phyloP scores from a whole-genome alignment of 139 green algal genomes.

The Chlorella sorokiniana region DNA sequence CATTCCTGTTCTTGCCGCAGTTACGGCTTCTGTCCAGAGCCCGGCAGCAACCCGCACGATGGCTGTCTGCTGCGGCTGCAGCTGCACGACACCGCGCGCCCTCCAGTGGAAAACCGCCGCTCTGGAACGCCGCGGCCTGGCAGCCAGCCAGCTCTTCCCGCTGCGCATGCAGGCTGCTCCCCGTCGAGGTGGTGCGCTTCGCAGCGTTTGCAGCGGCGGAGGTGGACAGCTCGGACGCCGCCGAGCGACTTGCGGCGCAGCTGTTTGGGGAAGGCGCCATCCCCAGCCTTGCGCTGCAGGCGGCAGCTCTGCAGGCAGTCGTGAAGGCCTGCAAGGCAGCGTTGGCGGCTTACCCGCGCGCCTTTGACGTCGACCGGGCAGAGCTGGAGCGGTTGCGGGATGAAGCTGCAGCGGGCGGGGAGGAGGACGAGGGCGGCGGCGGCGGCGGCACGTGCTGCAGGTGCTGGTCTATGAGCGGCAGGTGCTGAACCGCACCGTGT shows the following conservation, averaged over 20 bases:
- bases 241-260: conserved; percentile 2
- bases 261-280: conserved; percentile 10
- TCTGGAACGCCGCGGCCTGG: conserved; percentile 28
- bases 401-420: conserved; percentile 25
- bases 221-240: neutral
- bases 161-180: conserved; percentile 52
- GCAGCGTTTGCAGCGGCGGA: conserved; percentile 40
- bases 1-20: conserved; percentile 30
- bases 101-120: conserved; percentile 49
- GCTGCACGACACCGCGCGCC: neutral
- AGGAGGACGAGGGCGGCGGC: conserved; percentile 8
- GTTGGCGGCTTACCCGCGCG: neutral
- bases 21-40: conserved; percentile 70
- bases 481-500: conserved; percentile 49
- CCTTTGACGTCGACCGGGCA: conserved; percentile 7
- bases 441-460: conserved; percentile 33
- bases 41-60: conserved; percentile 63
- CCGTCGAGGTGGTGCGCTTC: conserved; percentile 44
- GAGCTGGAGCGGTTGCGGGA: conserved; percentile 31
- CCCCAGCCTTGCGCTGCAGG: conserved; percentile 6
- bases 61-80: conserved; percentile 32
- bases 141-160: conserved; percentile 41
- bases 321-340: conserved; percentile 22
- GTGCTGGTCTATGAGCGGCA: conserved; percentile 53
- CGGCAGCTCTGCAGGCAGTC: conserved; percentile 15